Base-by-base conservation (phyloP, 768 basidiomycete genomes). In the Nidula microcarpa region DNA sequence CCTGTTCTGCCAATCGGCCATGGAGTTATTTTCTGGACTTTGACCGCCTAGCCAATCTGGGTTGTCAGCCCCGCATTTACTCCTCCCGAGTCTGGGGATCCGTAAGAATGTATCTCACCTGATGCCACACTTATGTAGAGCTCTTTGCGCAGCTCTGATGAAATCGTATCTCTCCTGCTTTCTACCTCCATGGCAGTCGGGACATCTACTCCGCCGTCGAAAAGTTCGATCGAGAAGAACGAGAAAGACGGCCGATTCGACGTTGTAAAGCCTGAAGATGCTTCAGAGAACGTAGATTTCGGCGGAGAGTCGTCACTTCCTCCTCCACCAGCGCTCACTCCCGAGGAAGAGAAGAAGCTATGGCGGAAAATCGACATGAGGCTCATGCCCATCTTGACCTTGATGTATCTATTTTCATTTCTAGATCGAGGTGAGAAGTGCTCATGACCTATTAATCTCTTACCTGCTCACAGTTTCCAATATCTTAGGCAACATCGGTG, bases 341-440 rank as follows among this genome's bases (percentile, higher is more conserved):
- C 63, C 7, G 78, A 75, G 48, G 64, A 84, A 53, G 82, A 86
- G 68, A 74, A 66, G 53, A 74, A 62, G 46, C 64, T 87, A 49
- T 82, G 82, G 71, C 65, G 77, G 52, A 86, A 84, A 66, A 71
- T 86, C 18, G 85, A 87, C 55, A 35, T 74, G 5, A 69, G 80
- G 48, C 67, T 85, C 41, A 76, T 84, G 74, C 81, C 83, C 0
- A 82, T 84, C 17, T 65, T 87, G 18, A 68, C 77, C 2, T 53
- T 84, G 44, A 79, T 87, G 73, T 86, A 86, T 60, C 67, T 88
- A 43, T 62, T 85, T 30, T 80, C 81, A 3, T 86, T 85, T 65
- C 68, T 86, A 63, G 86, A 88, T 61, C 69, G 85, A 73, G 81
- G 82, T 76, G 47, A 23, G 72, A n/a, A n/a, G n/a, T n/a, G n/a